Conservation (phyloP, 2,329 filamentous ascomycete species). For the Didymella pomorum region DNA sequence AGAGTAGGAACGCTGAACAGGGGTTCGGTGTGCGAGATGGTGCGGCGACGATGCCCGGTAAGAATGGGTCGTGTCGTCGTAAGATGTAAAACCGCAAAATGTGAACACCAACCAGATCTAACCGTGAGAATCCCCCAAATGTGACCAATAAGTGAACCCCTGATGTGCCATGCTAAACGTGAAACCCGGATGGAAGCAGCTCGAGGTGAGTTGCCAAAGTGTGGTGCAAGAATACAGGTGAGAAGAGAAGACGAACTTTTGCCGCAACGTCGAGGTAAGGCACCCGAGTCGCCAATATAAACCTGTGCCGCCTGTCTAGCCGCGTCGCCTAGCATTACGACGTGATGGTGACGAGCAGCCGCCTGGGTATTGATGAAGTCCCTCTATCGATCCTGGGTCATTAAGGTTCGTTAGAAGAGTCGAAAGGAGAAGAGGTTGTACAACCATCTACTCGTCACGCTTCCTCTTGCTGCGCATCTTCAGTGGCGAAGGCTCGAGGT, state of each 20-base stretch:
- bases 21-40: constrained; percentile 21
- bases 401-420: constrained; percentile 46
- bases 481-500: constrained; percentile 50
- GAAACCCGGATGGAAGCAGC: constrained; percentile 26
- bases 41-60: constrained; percentile 45
- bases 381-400: constrained; percentile 44
- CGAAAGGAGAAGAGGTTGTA: constrained; percentile 32
- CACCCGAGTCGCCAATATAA: constrained; percentile 33
- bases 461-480: constrained; percentile 77
- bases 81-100: constrained; percentile 30
- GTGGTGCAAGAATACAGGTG: constrained; percentile 39
- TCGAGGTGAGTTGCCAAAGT: constrained; percentile 30
- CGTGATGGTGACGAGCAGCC: constrained; percentile 42
- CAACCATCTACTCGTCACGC: constrained; percentile 64
- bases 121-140: constrained; percentile 28
- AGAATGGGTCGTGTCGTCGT: constrained; percentile 45
- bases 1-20: constrained; percentile 48
- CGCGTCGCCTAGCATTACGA: constrained; percentile 44
- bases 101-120: constrained; percentile 44
- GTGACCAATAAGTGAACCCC: constrained; percentile 28
- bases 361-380: constrained; percentile 22
- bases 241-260: constrained; percentile 41
- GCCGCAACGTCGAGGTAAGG: constrained; percentile 28
- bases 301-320: constrained; percentile 44
- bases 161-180: constrained; percentile 36